Percentiles rank a stretch among this genome's conserved stretches.
These are phyloP conservation scores for Chlorella sp. DNA, from an alignment of 139 green algal species.

Conservation along the genomic window DNA sequence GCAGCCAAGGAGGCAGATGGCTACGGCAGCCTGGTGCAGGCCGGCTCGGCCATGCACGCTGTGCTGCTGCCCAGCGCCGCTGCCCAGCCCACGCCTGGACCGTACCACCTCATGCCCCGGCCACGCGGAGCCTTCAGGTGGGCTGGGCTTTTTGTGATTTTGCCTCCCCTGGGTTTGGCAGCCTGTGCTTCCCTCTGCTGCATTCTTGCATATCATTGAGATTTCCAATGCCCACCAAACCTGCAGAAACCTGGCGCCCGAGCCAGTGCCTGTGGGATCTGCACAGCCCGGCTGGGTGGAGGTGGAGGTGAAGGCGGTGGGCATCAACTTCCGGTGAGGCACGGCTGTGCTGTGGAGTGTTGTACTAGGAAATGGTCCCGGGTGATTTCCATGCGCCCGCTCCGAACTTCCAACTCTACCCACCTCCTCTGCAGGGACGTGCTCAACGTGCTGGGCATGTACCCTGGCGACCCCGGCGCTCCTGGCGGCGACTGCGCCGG, in stretches of 20 bases:
- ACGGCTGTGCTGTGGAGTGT: no score
- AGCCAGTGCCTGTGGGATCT: constrained; percentile 26
- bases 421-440: constrained; percentile 46
- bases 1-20: constrained; percentile 37
- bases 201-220: no score
- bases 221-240: background rate
- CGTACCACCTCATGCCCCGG: constrained; percentile 43
- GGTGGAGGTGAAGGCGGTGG: constrained; percentile 52
- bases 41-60: constrained; percentile 18
- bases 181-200: no score
- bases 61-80: constrained; percentile 37
- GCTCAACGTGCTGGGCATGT: constrained; percentile 74
- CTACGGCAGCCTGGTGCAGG: constrained; percentile 37
- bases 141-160: no score
- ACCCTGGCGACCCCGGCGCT: constrained; percentile 57
- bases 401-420: no score
- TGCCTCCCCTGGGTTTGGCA: no score
- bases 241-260: constrained; percentile 52
- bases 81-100: background rate
- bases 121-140: constrained; percentile 51
- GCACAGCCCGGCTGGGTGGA: constrained; percentile 39
- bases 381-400: no score
- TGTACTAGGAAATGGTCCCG: no score
- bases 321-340: constrained; percentile 61
- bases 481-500: constrained; percentile 67